Evolutionary conservation across 192 early-diverging fungal genomes (phyloP), one percentile per base, ranked within the genome.

Genomic region (Umbelopsis ramanniana): DNA sequence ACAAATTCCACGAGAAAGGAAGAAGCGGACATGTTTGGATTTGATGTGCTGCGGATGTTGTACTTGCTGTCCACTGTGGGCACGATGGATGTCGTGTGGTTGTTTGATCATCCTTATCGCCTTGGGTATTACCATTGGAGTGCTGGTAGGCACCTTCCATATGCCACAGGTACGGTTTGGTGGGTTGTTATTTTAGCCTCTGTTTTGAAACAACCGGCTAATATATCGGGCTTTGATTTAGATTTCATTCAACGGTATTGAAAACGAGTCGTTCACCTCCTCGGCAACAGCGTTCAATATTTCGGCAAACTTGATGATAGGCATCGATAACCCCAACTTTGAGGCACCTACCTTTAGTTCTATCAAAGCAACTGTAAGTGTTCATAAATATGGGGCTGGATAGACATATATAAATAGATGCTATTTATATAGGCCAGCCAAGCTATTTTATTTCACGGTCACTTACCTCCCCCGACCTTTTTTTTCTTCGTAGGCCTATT

Each of bases 241-340:
- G 57, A 17, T 63, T 19, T 11, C 26, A 2, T 63, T 63, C 15
- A 63, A 63, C 26, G 57, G 57, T 19, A 63, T 63, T n/a, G 29
- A 26, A 0, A 33, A 63, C 26, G 24, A 63, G 33, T 35, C 5
- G 0, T 63, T 63, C 26, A 33, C 57, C 0, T 29, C 57, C 15
- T 29, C 8, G 14, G 57, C 24, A 35, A 63, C 14, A 19, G 0
- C 57, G 1, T 63, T 63, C 26, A 63, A 63, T 63, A 63, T 63
- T 14, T 63, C 57, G 26, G 57, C 57, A 19, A 12, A 37, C 26
- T 15, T 63, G 4, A 11, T 63, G 35, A 79, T 85, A 43, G 46
- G 71, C 7, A 82, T 85, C 67, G 50, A 70, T 21, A 85, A 85
- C 67, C 84, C 84, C n/a, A 85, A 85, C 54, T 75, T 82, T 48